These are phyloP conservation scores for Malassezia globosa DNA, from an alignment of 1,284 basidiomycete genomes.

Conservation along the genomic window DNA sequence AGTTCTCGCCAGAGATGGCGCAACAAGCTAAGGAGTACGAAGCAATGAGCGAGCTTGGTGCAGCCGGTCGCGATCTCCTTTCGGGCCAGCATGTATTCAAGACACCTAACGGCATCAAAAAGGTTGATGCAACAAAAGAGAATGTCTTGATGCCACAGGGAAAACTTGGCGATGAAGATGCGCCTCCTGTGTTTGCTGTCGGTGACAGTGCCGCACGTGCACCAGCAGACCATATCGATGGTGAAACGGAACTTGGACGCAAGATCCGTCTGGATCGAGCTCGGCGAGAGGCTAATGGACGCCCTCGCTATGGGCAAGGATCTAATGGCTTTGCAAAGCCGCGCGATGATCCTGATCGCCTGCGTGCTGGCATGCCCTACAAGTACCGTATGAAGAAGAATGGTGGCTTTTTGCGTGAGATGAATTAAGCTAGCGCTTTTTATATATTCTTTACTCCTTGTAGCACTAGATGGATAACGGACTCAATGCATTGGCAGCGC, in stretches of 20 bases:
- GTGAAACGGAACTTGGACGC: conserved; percentile 37
- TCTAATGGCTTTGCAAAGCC: conserved; percentile 31
- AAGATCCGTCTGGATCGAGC: conserved; percentile 30
- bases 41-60: conserved; percentile 26
- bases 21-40: conserved; percentile 31
- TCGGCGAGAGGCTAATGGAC: conserved; percentile 27
- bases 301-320: conserved; percentile 33
- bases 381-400: conserved; percentile 25
- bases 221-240: conserved; percentile 25
- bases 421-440: background rate
- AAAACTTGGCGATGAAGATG: conserved; percentile 29
- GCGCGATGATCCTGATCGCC: conserved; percentile 34
- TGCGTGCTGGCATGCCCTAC: conserved; percentile 35
- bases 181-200: conserved; percentile 19
- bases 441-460: no score
- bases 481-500: no score
- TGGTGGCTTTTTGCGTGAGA: conserved; percentile 10
- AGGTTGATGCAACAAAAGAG: conserved; percentile 34
- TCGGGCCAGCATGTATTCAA: conserved; percentile 39
- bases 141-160: conserved; percentile 30
- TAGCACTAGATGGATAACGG: no score
- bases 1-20: conserved; percentile 29
- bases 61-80: conserved; percentile 34
- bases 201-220: conserved; percentile 15
- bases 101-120: conserved; percentile 36